phyloP scores from a whole-genome alignment of 139 green algal species.

The Volvox africanus region DNA sequence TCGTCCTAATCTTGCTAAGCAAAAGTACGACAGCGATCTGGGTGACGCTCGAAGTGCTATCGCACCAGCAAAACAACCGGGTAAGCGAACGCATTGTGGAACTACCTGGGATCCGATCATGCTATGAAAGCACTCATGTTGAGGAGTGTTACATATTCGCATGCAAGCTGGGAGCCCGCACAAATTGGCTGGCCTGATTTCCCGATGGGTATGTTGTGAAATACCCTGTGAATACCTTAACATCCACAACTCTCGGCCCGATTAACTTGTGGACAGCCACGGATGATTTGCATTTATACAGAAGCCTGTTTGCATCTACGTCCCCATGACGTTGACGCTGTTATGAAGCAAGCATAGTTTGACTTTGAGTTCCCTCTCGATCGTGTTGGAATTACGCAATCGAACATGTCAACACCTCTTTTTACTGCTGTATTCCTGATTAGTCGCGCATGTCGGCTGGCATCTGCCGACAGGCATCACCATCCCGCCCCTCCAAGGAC shows the following conservation, averaged over 20 bases:
- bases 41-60: constrained; percentile 13
- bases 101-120: neutral
- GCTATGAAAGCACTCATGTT: too few relatives aligned
- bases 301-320: too few relatives aligned
- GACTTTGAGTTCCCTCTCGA: neutral
- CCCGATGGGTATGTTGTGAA: neutral
- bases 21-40: constrained; percentile 13
- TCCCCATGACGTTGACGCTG: neutral
- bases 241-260: neutral
- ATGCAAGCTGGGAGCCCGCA: too few relatives aligned
- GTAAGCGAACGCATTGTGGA: neutral
- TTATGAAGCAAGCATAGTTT: neutral
- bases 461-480: neutral
- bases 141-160: too few relatives aligned
- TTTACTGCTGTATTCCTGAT: neutral
- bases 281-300: too few relatives aligned
- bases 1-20: constrained; percentile 24
- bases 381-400: neutral
- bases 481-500: neutral
- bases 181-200: neutral
- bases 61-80: neutral
- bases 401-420: neutral
- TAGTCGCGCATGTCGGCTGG: neutral
- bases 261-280: too few relatives aligned
- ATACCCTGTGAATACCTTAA: neutral